Evolutionary conservation across 2,329 filamentous ascomycete species (phyloP), one percentile per base, ranked within the genome.

Genomic region (Epichloe aotearoae): DNA sequence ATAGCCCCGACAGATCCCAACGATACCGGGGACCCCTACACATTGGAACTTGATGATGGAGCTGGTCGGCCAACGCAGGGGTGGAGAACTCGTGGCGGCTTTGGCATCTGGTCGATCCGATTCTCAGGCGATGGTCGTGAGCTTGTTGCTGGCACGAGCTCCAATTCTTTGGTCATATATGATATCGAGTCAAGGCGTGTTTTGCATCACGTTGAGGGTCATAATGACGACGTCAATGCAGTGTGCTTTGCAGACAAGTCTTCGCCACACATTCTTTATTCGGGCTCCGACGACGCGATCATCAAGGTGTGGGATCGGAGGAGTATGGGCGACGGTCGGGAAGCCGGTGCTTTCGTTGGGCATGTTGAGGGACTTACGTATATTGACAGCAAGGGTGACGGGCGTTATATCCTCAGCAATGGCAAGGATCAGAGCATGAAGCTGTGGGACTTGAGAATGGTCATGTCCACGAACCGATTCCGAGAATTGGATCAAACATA

Each of bases 391-490:
- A 85, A 85, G 61, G 80, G 80, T 48, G 82, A 85, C 61, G 82
- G 82, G 4, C 73, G 82, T 51, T 97, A 97, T 64, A 85, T 97
- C 8, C 78, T 98, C 26, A 90, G 84, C 57, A 98, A 98, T 60
- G 88, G 82, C 54, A 98, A 97, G 64, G 93, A 98, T 62, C 93
- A 97, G 66, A 91, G 84, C 41, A 95, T 95, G 80, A 97, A 97
- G 68, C 76, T 98, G 0, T 98, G 93, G 93, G 93, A 98, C 65
- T 65, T 96, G 51, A 77, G 91, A 48, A 94, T 87, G 75, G 91
- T 89, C 76, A 86, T 93, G 73, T 82, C 82, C 5, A 84, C 84
- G 1, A 76, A 82, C 36, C 71, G 75, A 49, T 86, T 80, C 53
- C 72, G 75, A 44, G 67, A 72, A 34, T 69, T 82, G 49, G 73